A percentile compares a stretch with the other conserved stretches of the same genome.
These are phyloP conservation scores for Aegilops bicornis DNA, from an alignment of 176 grass and related monocot genomes.

Conservation along the genomic window DNA sequence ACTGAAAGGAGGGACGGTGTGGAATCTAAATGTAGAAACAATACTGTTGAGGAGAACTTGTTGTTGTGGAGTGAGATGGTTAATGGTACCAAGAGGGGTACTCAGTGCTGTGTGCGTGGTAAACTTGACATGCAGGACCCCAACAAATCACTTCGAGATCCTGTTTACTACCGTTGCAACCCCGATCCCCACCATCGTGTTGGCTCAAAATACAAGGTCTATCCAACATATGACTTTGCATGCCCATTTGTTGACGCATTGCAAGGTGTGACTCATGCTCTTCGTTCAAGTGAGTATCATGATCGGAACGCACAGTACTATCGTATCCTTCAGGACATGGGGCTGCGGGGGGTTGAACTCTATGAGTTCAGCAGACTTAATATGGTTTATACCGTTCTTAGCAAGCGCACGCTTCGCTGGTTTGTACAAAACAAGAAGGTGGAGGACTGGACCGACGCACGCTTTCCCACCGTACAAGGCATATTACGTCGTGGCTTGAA, in stretches of 20 bases:
- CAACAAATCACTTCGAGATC: constrained; percentile 80
- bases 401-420: constrained; percentile 83
- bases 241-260: constrained; percentile 83
- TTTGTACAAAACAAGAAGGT: constrained; percentile 89
- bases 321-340: constrained; percentile 82
- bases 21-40: constrained; percentile 75
- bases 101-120: constrained; percentile 68
- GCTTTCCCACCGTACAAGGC: constrained; percentile 85
- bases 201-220: constrained; percentile 82
- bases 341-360: constrained; percentile 58
- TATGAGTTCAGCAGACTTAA: constrained; percentile 88
- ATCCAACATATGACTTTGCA: constrained; percentile 93
- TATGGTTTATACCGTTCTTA: constrained; percentile 87
- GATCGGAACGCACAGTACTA: constrained; percentile 80
- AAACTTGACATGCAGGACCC: constrained; percentile 86
- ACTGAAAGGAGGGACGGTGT: constrained; percentile 65
- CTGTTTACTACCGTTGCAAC: constrained; percentile 87
- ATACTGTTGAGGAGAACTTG: constrained; percentile 54
- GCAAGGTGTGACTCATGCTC: constrained; percentile 75
- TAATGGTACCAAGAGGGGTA: constrained; percentile 60
- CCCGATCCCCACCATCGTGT: constrained; percentile 61
- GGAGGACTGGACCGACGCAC: constrained; percentile 83
- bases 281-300: constrained; percentile 93
- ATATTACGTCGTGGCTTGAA: constrained; percentile 83
- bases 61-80: constrained; percentile 79